Evolutionary conservation across 345 rosid genomes (phyloP).

Genomic region (Brassica carinata): DNA sequence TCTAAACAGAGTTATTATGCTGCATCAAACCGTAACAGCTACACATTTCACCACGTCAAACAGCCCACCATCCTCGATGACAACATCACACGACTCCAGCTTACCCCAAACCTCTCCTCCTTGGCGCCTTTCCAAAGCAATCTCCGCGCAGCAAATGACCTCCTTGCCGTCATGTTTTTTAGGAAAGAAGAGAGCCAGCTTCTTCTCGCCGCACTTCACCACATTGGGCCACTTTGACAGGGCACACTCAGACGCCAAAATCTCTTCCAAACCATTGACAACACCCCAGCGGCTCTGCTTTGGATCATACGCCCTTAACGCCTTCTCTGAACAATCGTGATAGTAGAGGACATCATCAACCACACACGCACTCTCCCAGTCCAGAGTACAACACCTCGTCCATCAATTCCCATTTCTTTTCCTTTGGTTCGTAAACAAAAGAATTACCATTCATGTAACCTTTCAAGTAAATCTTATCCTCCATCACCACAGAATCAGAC

Average conservation of each 20-base stretch:
- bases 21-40: neutral
- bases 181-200: neutral
- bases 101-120: neutral
- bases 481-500: neutral
- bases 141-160: neutral
- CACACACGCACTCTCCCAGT: neutral
- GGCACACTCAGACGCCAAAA: neutral
- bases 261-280: neutral
- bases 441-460: neutral
- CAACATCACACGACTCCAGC: neutral
- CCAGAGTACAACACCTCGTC: neutral
- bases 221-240: neutral
- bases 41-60: neutral
- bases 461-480: neutral
- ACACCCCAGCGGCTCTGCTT: neutral
- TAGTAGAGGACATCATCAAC: neutral
- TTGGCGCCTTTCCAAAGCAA: neutral
- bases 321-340: neutral
- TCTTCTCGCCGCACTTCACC: neutral
- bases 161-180: neutral
- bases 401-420: neutral
- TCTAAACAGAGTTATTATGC: neutral
- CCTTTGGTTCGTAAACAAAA: neutral
- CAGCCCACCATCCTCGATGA: neutral
- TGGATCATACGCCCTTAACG: neutral